Evolutionary conservation across 1,284 basidiomycete species (phyloP).

Genomic region (Mycocalia duriaeana): DNA sequence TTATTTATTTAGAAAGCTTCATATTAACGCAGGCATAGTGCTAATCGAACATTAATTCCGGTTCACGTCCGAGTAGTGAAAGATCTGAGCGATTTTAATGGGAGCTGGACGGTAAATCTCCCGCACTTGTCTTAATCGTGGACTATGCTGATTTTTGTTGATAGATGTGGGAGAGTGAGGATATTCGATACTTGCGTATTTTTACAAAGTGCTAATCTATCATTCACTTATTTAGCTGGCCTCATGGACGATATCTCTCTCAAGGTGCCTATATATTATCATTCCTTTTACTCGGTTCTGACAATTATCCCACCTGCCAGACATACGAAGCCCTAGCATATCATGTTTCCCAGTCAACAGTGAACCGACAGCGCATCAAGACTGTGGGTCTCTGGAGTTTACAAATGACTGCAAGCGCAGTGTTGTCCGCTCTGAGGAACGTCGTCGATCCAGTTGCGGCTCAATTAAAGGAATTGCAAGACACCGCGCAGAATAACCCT

Average conservation of each 20-base stretch:
- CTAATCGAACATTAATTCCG: slow-evolving; percentile 87
- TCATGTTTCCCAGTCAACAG: slow-evolving; percentile 84
- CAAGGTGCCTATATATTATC: slow-evolving; percentile 42
- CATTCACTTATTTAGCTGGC: slow-evolving; percentile 49
- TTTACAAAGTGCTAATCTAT: slow-evolving; percentile 6
- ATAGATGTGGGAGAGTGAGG: slow-evolving; percentile 82
- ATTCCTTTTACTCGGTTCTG: slow-evolving; percentile 1
- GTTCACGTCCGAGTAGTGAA: slow-evolving; percentile 85
- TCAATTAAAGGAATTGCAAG: slow-evolving; percentile 37
- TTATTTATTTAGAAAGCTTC: slow-evolving; percentile 1
- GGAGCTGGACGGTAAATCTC: slow-evolving; percentile 78
- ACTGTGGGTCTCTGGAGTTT: slow-evolving; percentile 71
- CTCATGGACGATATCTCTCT: slow-evolving; percentile 78
- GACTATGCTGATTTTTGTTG: slow-evolving; percentile 14
- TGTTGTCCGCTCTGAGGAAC: slow-evolving; percentile 38
- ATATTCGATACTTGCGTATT: background rate
- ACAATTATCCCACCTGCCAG: slow-evolving; percentile 27
- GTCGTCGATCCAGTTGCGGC: slow-evolving; percentile 40
- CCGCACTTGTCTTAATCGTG: slow-evolving; percentile 1
- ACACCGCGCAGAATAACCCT: background rate
- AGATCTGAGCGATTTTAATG: slow-evolving; percentile 78
- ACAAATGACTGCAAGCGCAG: slow-evolving; percentile 43
- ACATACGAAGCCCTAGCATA: slow-evolving; percentile 88
- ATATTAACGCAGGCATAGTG: slow-evolving; percentile 39
- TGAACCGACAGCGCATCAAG: slow-evolving; percentile 77